Conservation (phyloP, 108 stramenopile species). For the Cyclotella cryptica region DNA sequence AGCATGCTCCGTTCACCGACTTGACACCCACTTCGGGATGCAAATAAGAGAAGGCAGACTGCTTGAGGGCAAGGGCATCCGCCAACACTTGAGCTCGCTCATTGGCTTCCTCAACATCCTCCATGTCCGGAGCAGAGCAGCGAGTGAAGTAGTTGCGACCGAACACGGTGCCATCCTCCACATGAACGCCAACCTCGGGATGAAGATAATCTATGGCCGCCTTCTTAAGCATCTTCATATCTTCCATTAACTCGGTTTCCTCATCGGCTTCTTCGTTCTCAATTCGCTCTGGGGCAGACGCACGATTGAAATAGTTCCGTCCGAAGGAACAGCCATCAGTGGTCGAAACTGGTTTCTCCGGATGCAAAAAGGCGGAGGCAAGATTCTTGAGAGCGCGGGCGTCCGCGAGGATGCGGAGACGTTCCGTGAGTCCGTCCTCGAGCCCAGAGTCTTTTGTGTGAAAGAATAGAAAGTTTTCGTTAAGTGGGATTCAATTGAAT, state of each 20-base stretch:
- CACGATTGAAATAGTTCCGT: too few species aligned
- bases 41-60: background rate
- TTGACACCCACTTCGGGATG: background rate
- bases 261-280: too few species aligned
- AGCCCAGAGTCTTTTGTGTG: conserved; percentile 63
- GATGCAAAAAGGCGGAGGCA: conserved; percentile 29
- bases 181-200: too few species aligned
- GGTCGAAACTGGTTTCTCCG: conserved; percentile 19
- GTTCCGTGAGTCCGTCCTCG: conserved; percentile 65
- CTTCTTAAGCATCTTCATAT: too few species aligned
- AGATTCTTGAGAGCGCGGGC: conserved; percentile 44
- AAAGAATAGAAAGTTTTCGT: too few species aligned
- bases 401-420: conserved; percentile 72
- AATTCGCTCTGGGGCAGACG: too few species aligned
- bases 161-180: conserved; percentile 4
- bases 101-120: conserved; percentile 26
- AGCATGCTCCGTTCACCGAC: background rate
- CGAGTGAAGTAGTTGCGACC: conserved; percentile 45
- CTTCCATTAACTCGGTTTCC: too few species aligned
- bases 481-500: background rate
- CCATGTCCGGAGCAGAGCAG: conserved; percentile 49
- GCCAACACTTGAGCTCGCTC: conserved; percentile 13
- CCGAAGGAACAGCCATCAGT: too few species aligned
- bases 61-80: background rate
- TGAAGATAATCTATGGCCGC: too few species aligned